Percentiles rank a stretch among this genome's conserved stretches.
These are phyloP conservation scores for Hawksworthiomyces lignivorus DNA, from an alignment of 2,329 filamentous ascomycete species.

Conservation along the genomic window DNA sequence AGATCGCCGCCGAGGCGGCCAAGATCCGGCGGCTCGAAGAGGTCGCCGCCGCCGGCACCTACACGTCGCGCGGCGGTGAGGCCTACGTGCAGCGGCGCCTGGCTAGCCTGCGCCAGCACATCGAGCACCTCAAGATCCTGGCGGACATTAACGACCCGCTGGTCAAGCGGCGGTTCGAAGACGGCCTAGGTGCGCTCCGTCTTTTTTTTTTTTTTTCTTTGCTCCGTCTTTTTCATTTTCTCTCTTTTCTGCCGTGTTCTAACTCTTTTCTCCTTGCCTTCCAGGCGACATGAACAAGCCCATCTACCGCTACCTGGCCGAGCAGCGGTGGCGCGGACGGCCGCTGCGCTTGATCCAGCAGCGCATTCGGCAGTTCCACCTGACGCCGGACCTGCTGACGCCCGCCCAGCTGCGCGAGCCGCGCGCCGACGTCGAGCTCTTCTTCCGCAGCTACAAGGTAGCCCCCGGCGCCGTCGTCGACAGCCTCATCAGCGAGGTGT, in stretches of 20 bases:
- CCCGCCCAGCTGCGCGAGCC: slow-evolving; percentile 62
- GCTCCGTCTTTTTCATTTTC: not conserved
- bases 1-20: slow-evolving; percentile 59
- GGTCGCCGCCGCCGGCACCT: slow-evolving; percentile 39
- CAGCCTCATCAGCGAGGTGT: slow-evolving; percentile 62
- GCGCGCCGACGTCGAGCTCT: slow-evolving; percentile 70
- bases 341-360: slow-evolving; percentile 73
- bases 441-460: slow-evolving; percentile 64
- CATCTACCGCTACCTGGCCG: slow-evolving; percentile 85
- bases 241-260: not conserved
- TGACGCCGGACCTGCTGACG: slow-evolving; percentile 82
- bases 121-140: slow-evolving; percentile 76
- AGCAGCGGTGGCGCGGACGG: slow-evolving; percentile 81
- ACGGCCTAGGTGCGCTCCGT: slow-evolving; percentile 64
- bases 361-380: slow-evolving; percentile 76
- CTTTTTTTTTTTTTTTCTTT: not conserved
- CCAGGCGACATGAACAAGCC: slow-evolving; percentile 91
- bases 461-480: slow-evolving; percentile 72
- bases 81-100: slow-evolving; percentile 59
- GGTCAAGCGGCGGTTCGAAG: slow-evolving; percentile 90
- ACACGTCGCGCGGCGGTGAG: slow-evolving; percentile 54
- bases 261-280: not conserved
- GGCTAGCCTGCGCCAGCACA: slow-evolving; percentile 58
- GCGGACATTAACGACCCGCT: slow-evolving; percentile 93
- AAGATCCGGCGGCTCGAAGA: slow-evolving; percentile 62